phyloP scores from a whole-genome alignment of 139 green algal species.

The Eudorina sp. region DNA sequence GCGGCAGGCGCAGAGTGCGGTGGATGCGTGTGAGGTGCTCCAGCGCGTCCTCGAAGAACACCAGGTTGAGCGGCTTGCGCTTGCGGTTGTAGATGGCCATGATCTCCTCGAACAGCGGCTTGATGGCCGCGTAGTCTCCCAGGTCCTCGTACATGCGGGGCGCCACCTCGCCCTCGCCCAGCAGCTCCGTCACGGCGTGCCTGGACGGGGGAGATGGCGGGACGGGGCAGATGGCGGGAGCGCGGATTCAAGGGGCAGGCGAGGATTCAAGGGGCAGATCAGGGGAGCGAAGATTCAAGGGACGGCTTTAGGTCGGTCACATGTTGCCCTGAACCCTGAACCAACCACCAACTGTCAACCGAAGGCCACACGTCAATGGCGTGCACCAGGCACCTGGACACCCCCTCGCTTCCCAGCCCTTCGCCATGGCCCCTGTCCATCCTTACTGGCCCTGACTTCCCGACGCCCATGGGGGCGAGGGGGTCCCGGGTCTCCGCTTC shows the following conservation, averaged over 20 bases:
- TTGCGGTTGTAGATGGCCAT: slow-evolving; percentile 81
- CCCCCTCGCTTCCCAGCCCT: no score
- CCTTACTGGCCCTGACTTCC: no score
- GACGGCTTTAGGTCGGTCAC: no score
- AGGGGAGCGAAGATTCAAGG: no score
- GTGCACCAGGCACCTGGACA: no score
- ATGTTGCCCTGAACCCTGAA: no score
- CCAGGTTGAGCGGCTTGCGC: slow-evolving; percentile 82
- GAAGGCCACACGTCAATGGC: no score
- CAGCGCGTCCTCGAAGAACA: slow-evolving; percentile 90
- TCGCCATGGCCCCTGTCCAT: no score
- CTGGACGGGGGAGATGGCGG: slow-evolving; percentile 1
- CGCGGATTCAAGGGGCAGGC: neutral
- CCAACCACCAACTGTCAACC: no score
- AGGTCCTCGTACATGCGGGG: slow-evolving; percentile 84
- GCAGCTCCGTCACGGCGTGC: slow-evolving; percentile 46
- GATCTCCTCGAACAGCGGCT: slow-evolving; percentile 80
- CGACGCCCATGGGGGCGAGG: no score
- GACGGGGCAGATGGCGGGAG: neutral
- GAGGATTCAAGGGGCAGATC: no score
- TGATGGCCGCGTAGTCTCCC: slow-evolving; percentile 75
- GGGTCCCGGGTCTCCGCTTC: no score
- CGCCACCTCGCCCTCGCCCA: slow-evolving; percentile 51
- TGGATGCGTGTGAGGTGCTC: slow-evolving; percentile 88
- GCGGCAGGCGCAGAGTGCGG: slow-evolving; percentile 78